Base-by-base conservation (phyloP, 164 flowering plant genomes). In the Cinnamomum chago region DNA sequence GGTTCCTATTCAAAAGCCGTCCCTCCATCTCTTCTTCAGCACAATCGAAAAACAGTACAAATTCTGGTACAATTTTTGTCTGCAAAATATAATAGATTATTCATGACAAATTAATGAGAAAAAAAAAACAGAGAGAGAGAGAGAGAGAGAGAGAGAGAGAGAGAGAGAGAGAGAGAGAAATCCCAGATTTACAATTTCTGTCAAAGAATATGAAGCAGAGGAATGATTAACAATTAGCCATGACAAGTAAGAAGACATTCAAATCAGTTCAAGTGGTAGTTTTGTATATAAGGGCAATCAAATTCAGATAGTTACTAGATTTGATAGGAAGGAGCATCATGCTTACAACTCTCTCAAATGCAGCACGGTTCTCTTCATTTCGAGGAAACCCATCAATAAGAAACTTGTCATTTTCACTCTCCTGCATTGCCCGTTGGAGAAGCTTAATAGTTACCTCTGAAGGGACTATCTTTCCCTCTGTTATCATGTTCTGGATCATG, bases 301-400 rank as follows among this genome's bases (percentile, higher is more conserved):
- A 40, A 40, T 40, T 6, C 10, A 9, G 47, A 40, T 40, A 7
- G 47, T 40, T 40, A 40, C 47, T 40, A 40, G 2, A 40, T 9
- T 40, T 40, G 47, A 40, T 40, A 40, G 47, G 47, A 40, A 40
- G 47, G 10, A 40, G 47, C 47, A 40, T 40, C 47, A 73, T 73
- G 72, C 92, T 88, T 84, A 93, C 95, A 73, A 88, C 91, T 66
- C 76, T 80, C 84, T 95, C 97, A 84, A 95, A 95, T 51, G 95
- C 94, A 33, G 92, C 93, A 64, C 97, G 95, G 75, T 92, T 94
- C 83, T 94, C 98, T 83, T 91, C 97, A 79, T 92, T 91, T 24
- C 97, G 90, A 62, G 98, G 98, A 76, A 94, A 94, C 47, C 98
- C 97, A 81, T 95, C 97, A 81, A 95, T 93, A 28, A 95, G 92